These are phyloP conservation scores for Cordyceps javanica DNA, from an alignment of 2,329 filamentous ascomycete genomes.

Conservation along the genomic window DNA sequence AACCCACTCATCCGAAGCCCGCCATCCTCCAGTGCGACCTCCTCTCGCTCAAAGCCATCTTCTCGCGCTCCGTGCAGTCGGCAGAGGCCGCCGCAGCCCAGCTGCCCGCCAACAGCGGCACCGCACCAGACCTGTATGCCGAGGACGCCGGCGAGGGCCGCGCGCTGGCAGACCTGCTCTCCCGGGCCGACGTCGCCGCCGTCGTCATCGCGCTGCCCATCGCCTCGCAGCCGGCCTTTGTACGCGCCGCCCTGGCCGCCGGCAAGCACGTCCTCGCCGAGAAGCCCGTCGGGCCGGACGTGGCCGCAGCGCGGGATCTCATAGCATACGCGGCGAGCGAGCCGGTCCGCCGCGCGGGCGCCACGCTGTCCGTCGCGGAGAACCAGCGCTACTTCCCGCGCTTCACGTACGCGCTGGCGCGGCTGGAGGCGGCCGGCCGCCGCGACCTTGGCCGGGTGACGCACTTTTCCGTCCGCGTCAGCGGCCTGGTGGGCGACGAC, in stretches of 20 bases:
- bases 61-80: constrained; percentile 55
- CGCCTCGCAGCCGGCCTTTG: constrained; percentile 49
- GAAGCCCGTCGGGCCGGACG: constrained; percentile 60
- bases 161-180: constrained; percentile 45
- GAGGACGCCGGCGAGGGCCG: constrained; percentile 42
- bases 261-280: constrained; percentile 66
- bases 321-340: constrained; percentile 28
- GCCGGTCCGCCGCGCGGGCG: constrained; percentile 18
- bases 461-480: constrained; percentile 41
- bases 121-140: constrained; percentile 47
- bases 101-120: constrained; percentile 24
- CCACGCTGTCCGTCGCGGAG: constrained; percentile 59
- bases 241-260: constrained; percentile 53
- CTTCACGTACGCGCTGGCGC: constrained; percentile 46
- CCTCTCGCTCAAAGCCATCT: constrained; percentile 57
- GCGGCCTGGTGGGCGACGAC: constrained; percentile 28
- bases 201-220: constrained; percentile 60
- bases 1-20: constrained; percentile 31
- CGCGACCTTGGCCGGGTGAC: constrained; percentile 24
- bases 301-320: constrained; percentile 37
- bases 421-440: constrained; percentile 17
- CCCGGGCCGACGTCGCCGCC: constrained; percentile 46
- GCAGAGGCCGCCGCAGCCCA: constrained; percentile 41
- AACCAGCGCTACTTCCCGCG: constrained; percentile 62
- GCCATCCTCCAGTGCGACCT: constrained; percentile 48